Evolutionary conservation across 2,329 filamentous ascomycete species (phyloP), one percentile per base, ranked within the genome.

Genomic region (Cephalotrichum gorgonifer): DNA sequence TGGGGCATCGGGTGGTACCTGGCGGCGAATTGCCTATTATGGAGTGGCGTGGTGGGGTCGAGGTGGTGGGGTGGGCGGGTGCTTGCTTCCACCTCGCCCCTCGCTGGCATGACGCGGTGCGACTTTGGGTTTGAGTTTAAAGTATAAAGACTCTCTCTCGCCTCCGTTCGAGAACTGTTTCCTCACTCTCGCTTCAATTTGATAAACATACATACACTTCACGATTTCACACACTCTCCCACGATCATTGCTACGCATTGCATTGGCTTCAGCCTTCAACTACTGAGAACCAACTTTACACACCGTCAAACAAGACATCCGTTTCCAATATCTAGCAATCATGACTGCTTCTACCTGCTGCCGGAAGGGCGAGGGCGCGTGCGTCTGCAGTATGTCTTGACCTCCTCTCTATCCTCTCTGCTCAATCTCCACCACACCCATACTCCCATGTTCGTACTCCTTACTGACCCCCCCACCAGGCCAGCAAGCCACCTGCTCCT

Each of bases 401-500:
- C 44, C 22, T n/a, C 20, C 27, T 33, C 11, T 31, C 14, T 4
- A 28, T 9, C 35, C 30, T 33, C 17, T 23, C 11, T 25, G 33
- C 47, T 35, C 25, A 11, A 45, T 47, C 41, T 47, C 44, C 52
- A 50, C 43, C 35, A 17, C 31, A 44, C 22, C 5, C 38, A 9
- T 25, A 44, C 51, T 52, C 45, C 47, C 30, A 25, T 15, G 5
- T 50, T 17, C 20, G 9, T 38, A 7, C 12, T 17, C 23, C 8
- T 7, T 26, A 31, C 41, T 43, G 52, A 49, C 35, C 26, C 46
- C 51, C 14, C 48, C 22, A 20, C 42, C 56, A 79, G 80, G 79
- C 57, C 66, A 79, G 58, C 74, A 83, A 66, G 81, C 81, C 8
- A 83, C 74, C 52, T 95, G 89, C 79, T 94, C 88, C 15, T 97